phyloP scores from a whole-genome alignment of 2,329 filamentous ascomycete species.

The Chaetomium sp. region DNA sequence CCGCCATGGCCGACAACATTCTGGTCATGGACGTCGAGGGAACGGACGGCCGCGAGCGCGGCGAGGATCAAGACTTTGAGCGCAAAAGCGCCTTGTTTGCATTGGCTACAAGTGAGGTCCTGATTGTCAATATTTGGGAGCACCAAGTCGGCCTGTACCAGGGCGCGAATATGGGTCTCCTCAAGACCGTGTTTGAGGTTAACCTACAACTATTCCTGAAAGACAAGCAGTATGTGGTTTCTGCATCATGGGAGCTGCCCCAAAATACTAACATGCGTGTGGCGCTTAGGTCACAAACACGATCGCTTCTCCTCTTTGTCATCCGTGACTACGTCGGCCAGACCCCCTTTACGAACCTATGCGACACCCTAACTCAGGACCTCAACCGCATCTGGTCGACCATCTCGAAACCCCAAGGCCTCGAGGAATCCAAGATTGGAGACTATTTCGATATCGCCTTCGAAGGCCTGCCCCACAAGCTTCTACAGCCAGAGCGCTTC shows the following conservation, averaged over 20 bases:
- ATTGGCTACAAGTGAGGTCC: conserved; percentile 91
- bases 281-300: conserved; percentile 62
- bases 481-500: conserved; percentile 90
- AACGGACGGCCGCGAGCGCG: conserved; percentile 90
- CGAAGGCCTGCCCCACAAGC: conserved; percentile 91
- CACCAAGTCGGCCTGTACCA: conserved; percentile 97
- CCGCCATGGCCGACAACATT: conserved; percentile 90
- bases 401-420: conserved; percentile 81
- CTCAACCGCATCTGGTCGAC: conserved; percentile 87
- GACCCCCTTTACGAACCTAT: conserved; percentile 83
- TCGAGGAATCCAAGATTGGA: conserved; percentile 83
- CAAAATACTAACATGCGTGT: neutral
- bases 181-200: conserved; percentile 99
- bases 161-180: conserved; percentile 94
- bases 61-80: conserved; percentile 98
- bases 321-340: conserved; percentile 94
- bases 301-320: conserved; percentile 95
- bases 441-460: conserved; percentile 99
- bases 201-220: conserved; percentile 96
- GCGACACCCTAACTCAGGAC: conserved; percentile 84
- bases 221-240: conserved; percentile 67
- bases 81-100: conserved; percentile 96
- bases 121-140: conserved; percentile 99
- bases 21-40: conserved; percentile 99
- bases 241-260: neutral